Evolutionary conservation across 2,329 filamentous ascomycete species (phyloP), one percentile per base, ranked within the genome.

Genomic region (Apiospora arundinis): DNA sequence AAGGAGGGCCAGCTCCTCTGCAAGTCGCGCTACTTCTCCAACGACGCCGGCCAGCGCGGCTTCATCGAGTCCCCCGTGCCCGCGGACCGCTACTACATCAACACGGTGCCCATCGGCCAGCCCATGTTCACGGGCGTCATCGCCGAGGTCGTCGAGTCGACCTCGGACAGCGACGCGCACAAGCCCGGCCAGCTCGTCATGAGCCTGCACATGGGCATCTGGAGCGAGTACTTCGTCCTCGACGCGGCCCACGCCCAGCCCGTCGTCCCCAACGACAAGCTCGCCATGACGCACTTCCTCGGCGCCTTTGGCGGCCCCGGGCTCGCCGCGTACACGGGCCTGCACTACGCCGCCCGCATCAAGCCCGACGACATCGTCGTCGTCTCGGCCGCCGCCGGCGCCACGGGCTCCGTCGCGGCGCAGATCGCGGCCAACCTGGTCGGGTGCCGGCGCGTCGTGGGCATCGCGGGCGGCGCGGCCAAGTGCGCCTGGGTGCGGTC

Each of bases 371-470:
- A 94, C 82, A 95, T 92, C 49, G 94, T 97, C 78, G 94, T 95
- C 81, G 87, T 97, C 75, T 93, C 90, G 71, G 92, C 93, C 2
- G 94, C 94, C 0, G 92, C 91, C 3, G 94, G 94, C 44, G 93
- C 93, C 1, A 94, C 97, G 3, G 94, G 94, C 5, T 92, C 95
- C 81, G 80, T 96, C 7, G 94, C 96, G 23, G 94, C 93, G 5
- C 94, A 96, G 83, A 83, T 97, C 63, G 93, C 87, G 0, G 86
- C 93, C 73, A 95, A 95, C 87, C 89, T 91, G 73, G 91, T 95
- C 81, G 94, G 94, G 2, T 82, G 96, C 71, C 91, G 87, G 4
- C 82, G 83, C 60, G 94, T 97, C 60, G 92, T 97, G 74, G 94
- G 94, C 25, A 93, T 91, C 69, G 93, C 94, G 18, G 94, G 94